phyloP scores from a whole-genome alignment of 2,329 filamentous ascomycete genomes.

The Chaetomium globosum region DNA sequence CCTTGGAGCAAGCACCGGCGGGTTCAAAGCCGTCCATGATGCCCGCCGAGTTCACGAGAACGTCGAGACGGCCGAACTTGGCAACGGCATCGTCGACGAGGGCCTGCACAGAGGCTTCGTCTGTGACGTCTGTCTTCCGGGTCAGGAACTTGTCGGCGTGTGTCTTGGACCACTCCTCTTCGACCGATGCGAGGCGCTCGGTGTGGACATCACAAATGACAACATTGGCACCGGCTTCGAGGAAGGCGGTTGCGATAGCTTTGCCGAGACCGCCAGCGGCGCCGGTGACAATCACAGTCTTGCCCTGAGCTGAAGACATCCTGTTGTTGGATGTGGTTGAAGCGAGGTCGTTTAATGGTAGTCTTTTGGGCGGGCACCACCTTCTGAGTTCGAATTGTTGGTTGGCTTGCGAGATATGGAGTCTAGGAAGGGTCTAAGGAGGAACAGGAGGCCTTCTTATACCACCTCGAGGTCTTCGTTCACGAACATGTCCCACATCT shows the following conservation, averaged over 20 bases:
- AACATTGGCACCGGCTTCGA: conserved; percentile 42
- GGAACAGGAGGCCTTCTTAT: neutral
- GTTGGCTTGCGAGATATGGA: neutral
- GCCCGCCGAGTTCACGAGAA: conserved; percentile 62
- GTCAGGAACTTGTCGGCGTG: conserved; percentile 37
- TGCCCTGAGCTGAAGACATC: conserved; percentile 35
- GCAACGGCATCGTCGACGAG: conserved; percentile 41
- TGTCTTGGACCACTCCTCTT: conserved; percentile 35
- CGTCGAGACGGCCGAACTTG: conserved; percentile 48
- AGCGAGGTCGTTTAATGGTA: neutral
- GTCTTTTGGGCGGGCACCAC: neutral
- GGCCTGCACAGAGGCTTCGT: conserved; percentile 39
- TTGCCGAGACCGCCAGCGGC: conserved; percentile 44
- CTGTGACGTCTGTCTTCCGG: conserved; percentile 40
- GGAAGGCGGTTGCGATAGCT: conserved; percentile 40
- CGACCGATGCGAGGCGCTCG: conserved; percentile 36
- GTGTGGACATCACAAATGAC: conserved; percentile 43
- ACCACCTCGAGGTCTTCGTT: neutral
- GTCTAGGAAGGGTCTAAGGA: neutral
- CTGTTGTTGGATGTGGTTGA: conserved; percentile 5
- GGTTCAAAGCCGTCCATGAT: conserved; percentile 61
- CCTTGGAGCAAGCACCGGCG: conserved; percentile 50
- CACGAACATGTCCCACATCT: neutral
- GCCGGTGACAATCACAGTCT: conserved; percentile 41
- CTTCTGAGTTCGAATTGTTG: neutral